Conservation (phyloP, 2,329 filamentous ascomycete species). For the Mycogone perniciosa region DNA sequence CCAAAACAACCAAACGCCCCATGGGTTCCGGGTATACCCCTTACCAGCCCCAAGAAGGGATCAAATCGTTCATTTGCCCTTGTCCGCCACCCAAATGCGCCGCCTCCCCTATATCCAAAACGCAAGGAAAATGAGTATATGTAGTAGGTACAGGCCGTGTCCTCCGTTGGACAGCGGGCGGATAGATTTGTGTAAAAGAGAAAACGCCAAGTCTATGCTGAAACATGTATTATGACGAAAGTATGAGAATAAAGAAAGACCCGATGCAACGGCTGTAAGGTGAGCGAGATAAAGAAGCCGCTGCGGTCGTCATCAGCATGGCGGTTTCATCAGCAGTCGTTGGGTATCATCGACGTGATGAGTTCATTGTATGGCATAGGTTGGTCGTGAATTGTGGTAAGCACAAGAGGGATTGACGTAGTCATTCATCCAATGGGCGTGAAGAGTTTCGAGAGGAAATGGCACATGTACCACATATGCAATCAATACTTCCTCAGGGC, state of each 20-base stretch:
- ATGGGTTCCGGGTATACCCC: constrained; percentile 11
- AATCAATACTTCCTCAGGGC: constrained; percentile 19
- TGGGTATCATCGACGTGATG: constrained; percentile 12
- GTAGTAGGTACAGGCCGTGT: constrained; percentile 23
- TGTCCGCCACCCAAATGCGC: constrained; percentile 17
- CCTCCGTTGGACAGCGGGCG: constrained; percentile 16
- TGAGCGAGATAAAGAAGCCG: constrained; percentile 23
- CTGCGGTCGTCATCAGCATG: constrained; percentile 4
- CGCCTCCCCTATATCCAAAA: constrained; percentile 23
- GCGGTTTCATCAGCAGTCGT: constrained; percentile 10
- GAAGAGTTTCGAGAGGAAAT: neutral
- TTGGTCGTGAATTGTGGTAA: neutral
- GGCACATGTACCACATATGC: neutral
- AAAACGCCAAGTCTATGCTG: constrained; percentile 31
- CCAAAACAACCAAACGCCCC: constrained; percentile 15
- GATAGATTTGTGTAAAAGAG: constrained; percentile 15
- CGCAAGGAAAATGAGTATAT: constrained; percentile 20
- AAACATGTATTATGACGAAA: constrained; percentile 16
- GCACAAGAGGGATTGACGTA: neutral
- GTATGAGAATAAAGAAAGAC: constrained; percentile 11
- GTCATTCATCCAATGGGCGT: neutral
- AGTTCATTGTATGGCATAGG: neutral
- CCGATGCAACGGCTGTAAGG: constrained; percentile 1
- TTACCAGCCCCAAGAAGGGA: constrained; percentile 18
- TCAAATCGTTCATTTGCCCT: constrained; percentile 19